Evolutionary conservation across 2,329 filamentous ascomycete species (phyloP), one percentile per base, ranked within the genome.

Genomic region (Trichoderma sp.): DNA sequence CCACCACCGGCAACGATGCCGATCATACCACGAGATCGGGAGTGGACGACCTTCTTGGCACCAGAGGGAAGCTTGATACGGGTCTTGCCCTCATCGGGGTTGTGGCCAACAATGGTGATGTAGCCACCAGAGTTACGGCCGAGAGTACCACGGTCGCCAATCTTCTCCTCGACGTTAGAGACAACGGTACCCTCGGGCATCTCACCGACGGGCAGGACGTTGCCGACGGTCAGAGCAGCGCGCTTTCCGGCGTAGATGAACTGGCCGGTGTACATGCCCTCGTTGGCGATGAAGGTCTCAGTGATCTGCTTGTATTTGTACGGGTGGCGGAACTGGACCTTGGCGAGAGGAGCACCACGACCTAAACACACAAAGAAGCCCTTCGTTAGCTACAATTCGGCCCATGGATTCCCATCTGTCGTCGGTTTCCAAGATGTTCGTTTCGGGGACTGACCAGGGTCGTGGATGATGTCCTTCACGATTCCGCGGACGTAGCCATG

Each of bases 161-260:
- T 87, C 91, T 98, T 97, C 92, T 98, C 95, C 90, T 99, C 96
- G 81, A 99, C 96, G 89, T 99, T 99, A 85, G 93, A 94, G 81
- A 99, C 90, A 81, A 99, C 95, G 86, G 96, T 99, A 94, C 96
- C 96, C 90, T 99, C 96, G 79, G 96, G 96, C 84, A 98, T 93
- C 83, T 93, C 94, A 83, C 91, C 90, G 80, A 99, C 91, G 78
- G 96, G 96, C 76, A 99, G 93, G 83, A 99, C 87, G 90, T 99
- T 99, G 86, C 96, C 96, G 85, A 99, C 92, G 82, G 93, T 98
- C 83, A 99, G 91, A 78, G 92, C 89, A 81, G 96, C 96, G 88
- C 97, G 96, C 94, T 99, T 99, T 84, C 96, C 96, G 84, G 95
- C 96, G 88, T 99, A 99, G 92, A 99, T 94, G 91, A 99, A 99